Evolutionary conservation across 257 asterid genomes (phyloP), one percentile per base, ranked within the genome.

Genomic region (Petunia secreta): DNA sequence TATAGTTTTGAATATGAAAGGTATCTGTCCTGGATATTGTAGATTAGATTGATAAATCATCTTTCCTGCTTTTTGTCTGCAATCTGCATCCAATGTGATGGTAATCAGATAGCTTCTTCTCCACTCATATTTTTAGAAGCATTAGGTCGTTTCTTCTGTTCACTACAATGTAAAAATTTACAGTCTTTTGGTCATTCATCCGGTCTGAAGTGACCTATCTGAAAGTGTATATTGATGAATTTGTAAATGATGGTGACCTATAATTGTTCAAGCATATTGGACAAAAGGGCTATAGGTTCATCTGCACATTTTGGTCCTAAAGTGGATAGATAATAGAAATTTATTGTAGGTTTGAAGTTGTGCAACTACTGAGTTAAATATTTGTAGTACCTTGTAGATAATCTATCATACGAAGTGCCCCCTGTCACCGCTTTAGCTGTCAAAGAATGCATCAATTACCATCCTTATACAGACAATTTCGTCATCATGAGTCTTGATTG

Each of bases 11-110:
- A 25, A 69, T 69, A 2, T 53, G 1, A 4, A 69, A 9, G 41
- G 59, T 1, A 69, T 46, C 76, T 69, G 58, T 46, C 41, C 53
- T 69, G 59, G 40, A 25, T 44, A 4, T 37, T 46, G 41, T 69
- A 46, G 58, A 10, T 71, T 48, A 48, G 11, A 11, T 48, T 48
- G 77, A 71, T 25, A 48, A 43, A 71, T 71, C 34, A 10, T 5
- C 43, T 71, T 10, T 10, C 11, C 3, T 5, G 25, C 1, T 71
- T 68, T 68, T 44, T 25, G 58, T 44, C 9, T n/a, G n/a, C n/a
- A n/a, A n/a, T n/a, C n/a, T n/a, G n/a, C 76, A 68, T 64, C 76
- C 39, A 68, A 57, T 68, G 43, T 68, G 75, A 46, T 43, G 40
- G 55, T n/a, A 68, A 68, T n/a, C 41, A 43, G 16, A 68, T 25